Evolutionary conservation across 2,329 filamentous ascomycete genomes (phyloP).

Genomic region (Cladosporium colombiae): DNA sequence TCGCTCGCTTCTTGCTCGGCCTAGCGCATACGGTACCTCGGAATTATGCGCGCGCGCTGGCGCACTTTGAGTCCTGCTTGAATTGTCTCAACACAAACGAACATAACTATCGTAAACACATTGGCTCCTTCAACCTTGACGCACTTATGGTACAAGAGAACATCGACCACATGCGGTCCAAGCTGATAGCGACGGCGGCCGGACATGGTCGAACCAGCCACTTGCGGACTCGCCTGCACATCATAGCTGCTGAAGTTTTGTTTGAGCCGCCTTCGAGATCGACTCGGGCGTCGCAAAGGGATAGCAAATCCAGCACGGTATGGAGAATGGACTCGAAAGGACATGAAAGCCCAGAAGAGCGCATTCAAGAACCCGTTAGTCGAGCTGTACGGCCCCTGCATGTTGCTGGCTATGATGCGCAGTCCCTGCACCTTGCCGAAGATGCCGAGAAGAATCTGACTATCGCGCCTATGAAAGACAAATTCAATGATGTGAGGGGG

Average conservation of each 20-base stretch:
- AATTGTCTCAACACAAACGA: conserved; percentile 21
- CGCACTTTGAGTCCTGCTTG: conserved; percentile 29
- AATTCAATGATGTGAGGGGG: too few species aligned
- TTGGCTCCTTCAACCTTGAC: conserved; percentile 30
- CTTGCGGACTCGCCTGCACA: conserved; percentile 2
- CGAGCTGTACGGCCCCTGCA: not conserved
- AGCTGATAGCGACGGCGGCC: not conserved
- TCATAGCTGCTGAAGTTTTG: conserved; percentile 30
- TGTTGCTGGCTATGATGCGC: not conserved
- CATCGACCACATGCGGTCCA: conserved; percentile 18
- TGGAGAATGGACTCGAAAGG: not conserved
- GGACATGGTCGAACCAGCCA: not conserved
- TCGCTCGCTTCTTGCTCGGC: conserved; percentile 35
- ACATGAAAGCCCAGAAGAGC: not conserved
- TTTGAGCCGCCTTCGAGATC: conserved; percentile 28
- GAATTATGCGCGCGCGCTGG: conserved; percentile 25
- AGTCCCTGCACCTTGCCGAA: not conserved
- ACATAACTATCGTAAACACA: conserved; percentile 21
- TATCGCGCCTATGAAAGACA: not conserved
- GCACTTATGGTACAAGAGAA: conserved; percentile 21
- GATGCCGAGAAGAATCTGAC: not conserved
- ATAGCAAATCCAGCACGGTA: not conserved
- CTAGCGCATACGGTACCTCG: conserved; percentile 32
- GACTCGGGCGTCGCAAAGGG: not conserved
- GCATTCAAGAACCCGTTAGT: not conserved